Base-by-base conservation (phyloP, 768 basidiomycete species). In the Lepiota brunneoincarnata region DNA sequence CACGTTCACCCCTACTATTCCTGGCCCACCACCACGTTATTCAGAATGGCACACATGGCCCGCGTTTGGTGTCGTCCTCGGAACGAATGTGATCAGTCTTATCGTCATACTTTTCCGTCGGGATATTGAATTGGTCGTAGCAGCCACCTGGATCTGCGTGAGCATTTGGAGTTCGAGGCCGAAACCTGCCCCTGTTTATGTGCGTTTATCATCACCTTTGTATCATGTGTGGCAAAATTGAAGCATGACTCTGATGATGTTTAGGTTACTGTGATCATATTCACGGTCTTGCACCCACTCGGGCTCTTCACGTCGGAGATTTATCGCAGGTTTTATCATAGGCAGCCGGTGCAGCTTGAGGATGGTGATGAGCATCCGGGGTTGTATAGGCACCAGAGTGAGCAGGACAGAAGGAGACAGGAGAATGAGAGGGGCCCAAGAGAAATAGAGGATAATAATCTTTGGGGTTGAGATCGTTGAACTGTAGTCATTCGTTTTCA, bases 51-150 rank as follows among this genome's bases (percentile, higher is more conserved):
- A 89, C 57, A 75, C 84, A 1, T 92, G 87, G 83, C 74, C 85
- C 0, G 93, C 87, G 0, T 84, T 94, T 41, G 83, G 78, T 2
- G 81, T 86, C 18, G 71, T 93, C 23, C 70, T 86, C 7, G 75
- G 75, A 6, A 81, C 84, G 3, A 92, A 95, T 64, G 35, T 82
- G 39, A 52, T 82, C 55, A 80, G 80, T 2, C 61, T 89, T 0
- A 31, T 83, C 34, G 77, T 88, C 26, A 66, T 90, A 35, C 61
- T 77, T 2, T n/a, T 79, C 1, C 73, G 83, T 1, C 72, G 79
- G 2, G 91, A 92, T 61, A 68, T 91, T 45, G 85, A 91, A 0
- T 91, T 87, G 87, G 82, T 84, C 34, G 73, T 85, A 12, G 86
- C 86, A 0, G 84, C 87, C 0, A 84, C 82, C 0, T 92, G 89